Percentiles rank a stretch among this genome's conserved stretches.
These are phyloP conservation scores for Phylloporus rhodoxanthus DNA, from an alignment of 768 basidiomycete genomes.

Conservation along the genomic window DNA sequence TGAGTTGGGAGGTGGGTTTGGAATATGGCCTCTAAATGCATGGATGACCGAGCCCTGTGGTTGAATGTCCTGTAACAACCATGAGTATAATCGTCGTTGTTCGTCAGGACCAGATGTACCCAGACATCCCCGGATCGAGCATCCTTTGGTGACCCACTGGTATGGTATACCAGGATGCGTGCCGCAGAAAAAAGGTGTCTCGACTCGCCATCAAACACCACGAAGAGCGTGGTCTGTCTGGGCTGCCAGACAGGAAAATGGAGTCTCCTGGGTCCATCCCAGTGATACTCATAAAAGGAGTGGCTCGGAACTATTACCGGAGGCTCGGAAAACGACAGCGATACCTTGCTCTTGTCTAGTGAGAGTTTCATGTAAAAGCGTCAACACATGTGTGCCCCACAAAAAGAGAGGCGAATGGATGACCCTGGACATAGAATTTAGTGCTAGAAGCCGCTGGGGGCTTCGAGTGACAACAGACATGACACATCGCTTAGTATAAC, in stretches of 20 bases:
- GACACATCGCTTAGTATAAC: not conserved
- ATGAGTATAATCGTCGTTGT: not conserved
- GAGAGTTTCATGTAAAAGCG: conserved; percentile 17
- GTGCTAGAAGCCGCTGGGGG: not conserved
- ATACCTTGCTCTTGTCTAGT: conserved; percentile 16
- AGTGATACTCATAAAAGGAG: conserved; percentile 19
- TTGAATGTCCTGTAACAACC: conserved; percentile 14
- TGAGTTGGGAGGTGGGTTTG: conserved; percentile 6
- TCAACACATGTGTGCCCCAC: not conserved
- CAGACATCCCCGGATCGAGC: conserved; percentile 11
- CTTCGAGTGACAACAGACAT: not conserved
- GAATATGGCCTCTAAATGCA: conserved; percentile 2
- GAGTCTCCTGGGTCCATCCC: conserved; percentile 19
- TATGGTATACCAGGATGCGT: conserved; percentile 18
- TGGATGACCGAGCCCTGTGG: conserved; percentile 11
- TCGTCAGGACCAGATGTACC: conserved; percentile 9
- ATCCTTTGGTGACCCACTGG: conserved; percentile 4
- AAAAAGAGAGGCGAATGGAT: not conserved
- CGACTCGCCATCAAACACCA: conserved; percentile 20
- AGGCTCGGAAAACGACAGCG: conserved; percentile 1
- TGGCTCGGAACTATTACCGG: conserved; percentile 1
- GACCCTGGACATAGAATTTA: not conserved
- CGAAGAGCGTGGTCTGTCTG: conserved; percentile 18
- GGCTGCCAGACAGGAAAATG: conserved; percentile 22
- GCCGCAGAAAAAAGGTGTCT: conserved; percentile 18